A percentile compares a stretch with the other conserved stretches of the same genome.
Conservation (phyloP, 169 alveolate genomes). For the Cryptosporidium viatorum region DNA sequence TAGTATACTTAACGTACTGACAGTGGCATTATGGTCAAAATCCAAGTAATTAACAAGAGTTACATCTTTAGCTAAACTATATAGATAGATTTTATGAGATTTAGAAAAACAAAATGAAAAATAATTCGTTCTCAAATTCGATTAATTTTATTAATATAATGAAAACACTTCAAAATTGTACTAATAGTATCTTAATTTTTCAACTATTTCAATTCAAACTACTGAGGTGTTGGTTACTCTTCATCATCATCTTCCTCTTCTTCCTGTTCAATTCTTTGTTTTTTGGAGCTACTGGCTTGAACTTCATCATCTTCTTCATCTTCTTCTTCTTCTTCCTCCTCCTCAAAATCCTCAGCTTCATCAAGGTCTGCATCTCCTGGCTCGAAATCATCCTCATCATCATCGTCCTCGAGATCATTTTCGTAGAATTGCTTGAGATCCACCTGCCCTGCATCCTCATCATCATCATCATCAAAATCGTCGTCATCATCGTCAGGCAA, state of each 20-base stretch:
- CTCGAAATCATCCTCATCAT: conserved; percentile 89
- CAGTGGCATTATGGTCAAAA: too few species aligned
- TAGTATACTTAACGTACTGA: not conserved
- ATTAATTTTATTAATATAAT: not conserved
- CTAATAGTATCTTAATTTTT: not conserved
- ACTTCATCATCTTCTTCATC: conserved; percentile 80
- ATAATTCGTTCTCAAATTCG: not conserved
- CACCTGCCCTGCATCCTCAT: conserved; percentile 77
- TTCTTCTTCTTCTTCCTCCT: conserved; percentile 78
- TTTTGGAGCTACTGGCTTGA: conserved; percentile 42
- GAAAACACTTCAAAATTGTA: not conserved
- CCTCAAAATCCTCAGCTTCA: conserved; percentile 85
- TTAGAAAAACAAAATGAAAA: not conserved
- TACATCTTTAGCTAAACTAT: not conserved
- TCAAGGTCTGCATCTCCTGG: conserved; percentile 86
- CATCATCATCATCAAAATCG: conserved; percentile 74
- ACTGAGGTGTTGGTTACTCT: not conserved
- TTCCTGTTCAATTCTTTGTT: conserved; percentile 13
- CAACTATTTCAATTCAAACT: conserved; percentile 14
- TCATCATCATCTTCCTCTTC: conserved; percentile 34
- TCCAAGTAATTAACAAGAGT: not conserved
- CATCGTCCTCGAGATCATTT: conserved; percentile 89
- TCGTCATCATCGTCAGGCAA: conserved; percentile 37
- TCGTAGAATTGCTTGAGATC: conserved; percentile 88
- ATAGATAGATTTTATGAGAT: not conserved